Base-by-base conservation (phyloP, 768 basidiomycete species). In the Leucocoprinus leucothites region DNA sequence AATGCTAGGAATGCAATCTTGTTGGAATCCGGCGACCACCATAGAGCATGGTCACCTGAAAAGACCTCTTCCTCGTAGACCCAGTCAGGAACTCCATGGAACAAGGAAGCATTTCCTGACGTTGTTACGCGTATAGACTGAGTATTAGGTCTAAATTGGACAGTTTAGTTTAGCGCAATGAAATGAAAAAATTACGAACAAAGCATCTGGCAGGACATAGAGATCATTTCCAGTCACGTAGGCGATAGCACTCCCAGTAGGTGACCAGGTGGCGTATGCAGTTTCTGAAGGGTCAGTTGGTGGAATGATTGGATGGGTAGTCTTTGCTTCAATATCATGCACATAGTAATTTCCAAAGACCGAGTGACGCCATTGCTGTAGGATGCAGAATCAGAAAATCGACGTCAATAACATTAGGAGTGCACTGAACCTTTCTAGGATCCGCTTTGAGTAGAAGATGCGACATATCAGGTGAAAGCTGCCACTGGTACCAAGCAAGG, bases 21-120 rank as follows among this genome's bases (percentile, higher is more conserved):
- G 18, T 70, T 64, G 0, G 85, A 84, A 61, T 87, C 80, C 3
- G 95, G 96, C 9, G 90, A 88, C 89, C 91, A 98, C 94, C 94
- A 98, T 3, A 96, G 74, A 0, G 94, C 86, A 46, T 69, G 84
- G 64, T 94, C 82, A 36, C 71, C 65, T 2, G 78, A 72, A 61
- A 94, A 89, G 21, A 98, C 84, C 66, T 97, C 94, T 65, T 96
- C 93, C 67, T 96, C 94, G 68, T 95, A 95, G 3, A 98, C 96
- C 96, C 97, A 98, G 67, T 97, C 94, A 0, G 94, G 91, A 1
- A 97, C 89, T 6, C 97, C 97, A 63, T 98, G 85, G 76, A 98
- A 97, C 14, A 95, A 76, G 0, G 89, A 87, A 0, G 83, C 78
- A 49, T 87, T 90, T 0, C 97, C 97, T 13, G 86, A 82, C 1